A percentile compares a stretch with the other conserved stretches of the same genome.
Evolutionary conservation across 2,329 filamentous ascomycete genomes (phyloP).

Genomic region (Huntiella moniliformis): DNA sequence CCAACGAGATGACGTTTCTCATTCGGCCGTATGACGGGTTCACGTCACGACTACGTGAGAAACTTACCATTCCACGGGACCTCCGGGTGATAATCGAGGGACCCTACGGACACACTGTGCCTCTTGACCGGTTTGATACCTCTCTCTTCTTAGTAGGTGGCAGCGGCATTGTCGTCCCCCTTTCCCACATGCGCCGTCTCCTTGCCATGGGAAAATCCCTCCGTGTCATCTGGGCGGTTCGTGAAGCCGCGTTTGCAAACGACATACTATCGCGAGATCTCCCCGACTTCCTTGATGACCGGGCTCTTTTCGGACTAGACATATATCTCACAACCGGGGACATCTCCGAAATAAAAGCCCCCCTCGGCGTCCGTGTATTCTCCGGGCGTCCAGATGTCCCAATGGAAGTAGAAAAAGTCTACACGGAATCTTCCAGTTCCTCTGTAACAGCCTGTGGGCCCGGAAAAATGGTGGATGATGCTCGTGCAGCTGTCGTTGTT

Average conservation of each 20-base stretch:
- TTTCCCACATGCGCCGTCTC: slow-evolving; percentile 21
- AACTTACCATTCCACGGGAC: slow-evolving; percentile 14
- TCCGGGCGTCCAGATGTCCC: slow-evolving; percentile 19
- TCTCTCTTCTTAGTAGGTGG: slow-evolving; percentile 27
- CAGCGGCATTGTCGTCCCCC: slow-evolving; percentile 25
- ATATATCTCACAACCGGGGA: slow-evolving; percentile 20
- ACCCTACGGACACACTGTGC: slow-evolving; percentile 24
- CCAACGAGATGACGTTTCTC: slow-evolving; percentile 22
- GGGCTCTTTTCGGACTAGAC: slow-evolving; percentile 14
- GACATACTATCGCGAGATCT: slow-evolving; percentile 18
- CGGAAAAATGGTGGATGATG: slow-evolving; percentile 25
- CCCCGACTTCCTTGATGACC: neutral
- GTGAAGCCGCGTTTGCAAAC: slow-evolving; percentile 21
- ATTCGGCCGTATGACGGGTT: slow-evolving; percentile 28
- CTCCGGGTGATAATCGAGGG: slow-evolving; percentile 25
- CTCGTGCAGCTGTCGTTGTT: slow-evolving; percentile 20
- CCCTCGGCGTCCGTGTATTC: slow-evolving; percentile 14
- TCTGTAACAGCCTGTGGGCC: slow-evolving; percentile 28
- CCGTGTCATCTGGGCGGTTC: slow-evolving; percentile 25
- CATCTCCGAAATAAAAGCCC: neutral
- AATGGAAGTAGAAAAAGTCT: slow-evolving; percentile 17
- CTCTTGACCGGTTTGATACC: slow-evolving; percentile 21
- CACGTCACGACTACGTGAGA: slow-evolving; percentile 20
- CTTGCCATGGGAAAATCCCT: slow-evolving; percentile 15
- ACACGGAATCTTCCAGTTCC: slow-evolving; percentile 15